Base-by-base conservation (phyloP, 2,329 filamentous ascomycete genomes). In the Biscogniauxia mediterranea region DNA sequence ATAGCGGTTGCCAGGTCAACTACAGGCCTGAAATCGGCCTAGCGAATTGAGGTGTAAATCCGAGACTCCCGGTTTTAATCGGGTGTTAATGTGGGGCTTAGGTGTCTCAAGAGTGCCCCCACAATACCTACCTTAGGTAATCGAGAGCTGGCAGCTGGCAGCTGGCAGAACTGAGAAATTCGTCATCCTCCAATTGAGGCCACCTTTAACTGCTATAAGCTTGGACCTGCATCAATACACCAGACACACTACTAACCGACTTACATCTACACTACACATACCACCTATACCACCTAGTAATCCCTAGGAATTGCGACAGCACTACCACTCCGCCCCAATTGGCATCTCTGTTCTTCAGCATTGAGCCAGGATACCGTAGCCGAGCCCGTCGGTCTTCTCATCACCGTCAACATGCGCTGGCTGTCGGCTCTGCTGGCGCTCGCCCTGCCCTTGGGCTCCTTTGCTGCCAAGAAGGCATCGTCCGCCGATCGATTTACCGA, bases 401-500 rank as follows among this genome's bases (percentile, higher is more conserved):
- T 52, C 49, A 59, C 57, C 59, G 68, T 66, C 76, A 87, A 77
- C 68, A 94, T 94, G 91, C 89, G 85, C 78, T 80, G 89, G 71
- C 78, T 90, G 61, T 81, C 84, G 68, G 76, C 86, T 63, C 77
- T 93, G 69, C 78, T 90, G 67, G 84, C 88, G 51, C 79, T 85
- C 61, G 79, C 89, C 72, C 80, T 91, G 67, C 76, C 87, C 49
- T 79, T 86, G 58, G 81, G 84, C 61, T 81, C 82, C 60, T 74
- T 89, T 50, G 86, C 89, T 57, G 90, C 89, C 73, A 87, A 90
- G 75, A 79, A 87, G 55, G 72, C 82, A 13, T 67, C 75, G 57
- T 70, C 75, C 50, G 78, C 73, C 64, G 86, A 91, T 74, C 87
- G 85, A 71, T 97, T 94, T 80, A 75, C 84, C 65, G 83, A 86